Conservation (phyloP, 495 filamentous ascomycete species). For the Neurospora intermedia region DNA sequence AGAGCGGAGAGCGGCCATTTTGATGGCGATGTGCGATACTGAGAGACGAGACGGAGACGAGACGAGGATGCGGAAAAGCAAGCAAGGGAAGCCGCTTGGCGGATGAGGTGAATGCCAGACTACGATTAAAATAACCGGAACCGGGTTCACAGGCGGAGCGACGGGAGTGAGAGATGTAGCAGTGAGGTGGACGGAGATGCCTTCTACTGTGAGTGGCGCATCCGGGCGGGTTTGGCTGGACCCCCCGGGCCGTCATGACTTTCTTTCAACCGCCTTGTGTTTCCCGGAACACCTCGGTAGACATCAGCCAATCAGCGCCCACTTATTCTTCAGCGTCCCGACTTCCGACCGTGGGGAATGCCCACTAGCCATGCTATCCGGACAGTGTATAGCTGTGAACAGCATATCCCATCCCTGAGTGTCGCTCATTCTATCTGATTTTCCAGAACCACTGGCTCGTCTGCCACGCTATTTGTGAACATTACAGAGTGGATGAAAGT, state of each 20-base stretch:
- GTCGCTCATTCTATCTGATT: background rate
- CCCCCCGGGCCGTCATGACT: conserved; percentile 6
- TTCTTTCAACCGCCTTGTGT: conserved; percentile 9
- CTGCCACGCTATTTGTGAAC: background rate
- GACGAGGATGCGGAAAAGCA: background rate
- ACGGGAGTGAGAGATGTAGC: conserved; percentile 7
- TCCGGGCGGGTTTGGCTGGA: background rate
- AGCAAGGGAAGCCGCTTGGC: background rate
- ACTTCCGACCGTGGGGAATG: background rate
- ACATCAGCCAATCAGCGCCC: conserved; percentile 13
- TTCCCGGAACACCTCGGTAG: conserved; percentile 21
- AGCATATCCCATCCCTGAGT: background rate
- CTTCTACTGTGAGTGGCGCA: conserved; percentile 10
- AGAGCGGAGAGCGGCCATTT: conserved; percentile 69
- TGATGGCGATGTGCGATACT: conserved; percentile 8
- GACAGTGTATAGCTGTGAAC: background rate
- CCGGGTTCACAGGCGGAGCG: background rate
- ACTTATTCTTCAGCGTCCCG: background rate
- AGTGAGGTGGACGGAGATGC: conserved; percentile 10
- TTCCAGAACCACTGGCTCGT: background rate
- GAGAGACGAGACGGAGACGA: background rate
- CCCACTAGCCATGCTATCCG: background rate
- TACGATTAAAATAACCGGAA: background rate
- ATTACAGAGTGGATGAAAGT: background rate
- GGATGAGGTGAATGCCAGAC: background rate